phyloP scores from a whole-genome alignment of 1,139 yeast genomes.

The Diutina ranongensis region DNA sequence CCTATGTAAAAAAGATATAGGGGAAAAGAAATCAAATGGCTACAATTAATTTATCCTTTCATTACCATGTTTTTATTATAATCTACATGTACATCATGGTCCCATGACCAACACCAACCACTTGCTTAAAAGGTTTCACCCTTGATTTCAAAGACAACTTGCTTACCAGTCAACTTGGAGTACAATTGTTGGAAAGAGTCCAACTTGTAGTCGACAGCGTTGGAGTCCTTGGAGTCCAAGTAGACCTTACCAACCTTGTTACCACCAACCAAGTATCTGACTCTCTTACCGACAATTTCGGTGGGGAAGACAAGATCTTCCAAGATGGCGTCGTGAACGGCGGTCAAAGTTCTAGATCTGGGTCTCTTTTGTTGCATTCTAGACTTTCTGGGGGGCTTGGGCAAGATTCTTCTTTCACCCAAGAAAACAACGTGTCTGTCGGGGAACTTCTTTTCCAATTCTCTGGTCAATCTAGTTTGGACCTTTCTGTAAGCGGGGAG shows the following conservation, averaged over 20 bases:
- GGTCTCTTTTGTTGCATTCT: conserved; percentile 98
- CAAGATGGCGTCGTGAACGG: conserved; percentile 97
- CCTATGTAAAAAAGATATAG: conserved; percentile 42
- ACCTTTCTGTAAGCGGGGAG: conserved; percentile 92
- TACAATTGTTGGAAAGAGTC: conserved; percentile 99
- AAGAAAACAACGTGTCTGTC: conserved; percentile 99
- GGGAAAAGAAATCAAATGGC: too few relatives aligned
- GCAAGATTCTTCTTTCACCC: conserved; percentile 99
- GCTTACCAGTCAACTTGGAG: conserved; percentile 98
- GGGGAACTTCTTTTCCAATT: conserved; percentile 99
- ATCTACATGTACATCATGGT: conserved; percentile 4
- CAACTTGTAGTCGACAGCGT: conserved; percentile 96
- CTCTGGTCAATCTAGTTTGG: conserved; percentile 96
- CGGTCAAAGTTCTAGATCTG: conserved; percentile 97
- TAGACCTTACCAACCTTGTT: conserved; percentile 96
- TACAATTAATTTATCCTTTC: background rate
- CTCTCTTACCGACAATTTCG: conserved; percentile 98
- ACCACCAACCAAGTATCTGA: conserved; percentile 98
- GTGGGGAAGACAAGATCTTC: conserved; percentile 99
- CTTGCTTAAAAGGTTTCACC: conserved; percentile 28
- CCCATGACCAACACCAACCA: background rate
- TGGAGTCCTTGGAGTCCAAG: conserved; percentile 96
- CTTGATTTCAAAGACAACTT: conserved; percentile 97
- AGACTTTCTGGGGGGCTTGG: conserved; percentile 86
- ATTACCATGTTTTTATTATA: conserved; percentile 4